phyloP scores from a whole-genome alignment of 257 asterid species.

The Nicotiana tomentosiformis region DNA sequence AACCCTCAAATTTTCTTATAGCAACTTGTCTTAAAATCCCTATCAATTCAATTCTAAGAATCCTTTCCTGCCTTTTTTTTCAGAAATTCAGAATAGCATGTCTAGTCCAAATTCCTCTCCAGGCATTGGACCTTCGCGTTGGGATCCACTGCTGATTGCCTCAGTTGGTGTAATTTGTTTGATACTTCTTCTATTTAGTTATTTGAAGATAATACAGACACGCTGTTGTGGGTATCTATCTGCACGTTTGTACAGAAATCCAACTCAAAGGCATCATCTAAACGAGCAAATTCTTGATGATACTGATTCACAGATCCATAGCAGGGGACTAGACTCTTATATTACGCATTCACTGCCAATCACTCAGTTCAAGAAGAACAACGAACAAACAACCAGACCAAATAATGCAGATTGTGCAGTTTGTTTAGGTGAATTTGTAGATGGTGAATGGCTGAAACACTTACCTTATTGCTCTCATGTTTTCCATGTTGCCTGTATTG shows the following conservation, averaged over 20 bases:
- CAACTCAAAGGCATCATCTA: constrained; percentile 30
- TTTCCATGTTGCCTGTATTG: constrained; percentile 68
- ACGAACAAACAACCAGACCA: constrained; percentile 1
- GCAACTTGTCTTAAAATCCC: neutral
- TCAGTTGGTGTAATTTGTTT: constrained; percentile 39
- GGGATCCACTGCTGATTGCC: constrained; percentile 51
- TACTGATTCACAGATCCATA: constrained; percentile 39
- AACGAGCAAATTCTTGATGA: constrained; percentile 37
- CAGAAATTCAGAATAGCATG: constrained; percentile 19
- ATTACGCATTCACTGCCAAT: constrained; percentile 57
- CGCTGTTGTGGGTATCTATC: constrained; percentile 22
- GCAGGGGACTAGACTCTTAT: constrained; percentile 50
- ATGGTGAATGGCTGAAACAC: constrained; percentile 58
- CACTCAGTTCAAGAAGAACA: constrained; percentile 39
- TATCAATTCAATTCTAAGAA: neutral
- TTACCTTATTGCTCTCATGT: constrained; percentile 58
- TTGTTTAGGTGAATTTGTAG: constrained; percentile 69
- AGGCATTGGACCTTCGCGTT: constrained; percentile 21
- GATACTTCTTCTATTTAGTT: constrained; percentile 40
- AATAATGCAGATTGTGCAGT: constrained; percentile 45
- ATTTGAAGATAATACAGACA: constrained; percentile 33
- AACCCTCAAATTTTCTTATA: neutral
- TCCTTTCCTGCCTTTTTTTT: neutral
- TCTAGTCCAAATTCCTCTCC: constrained; percentile 28
- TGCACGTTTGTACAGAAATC: constrained; percentile 18